Percentiles rank a stretch among this genome's conserved stretches.
These are phyloP conservation scores for Termitomyces sp. DNA, from an alignment of 768 basidiomycete genomes.

Conservation along the genomic window DNA sequence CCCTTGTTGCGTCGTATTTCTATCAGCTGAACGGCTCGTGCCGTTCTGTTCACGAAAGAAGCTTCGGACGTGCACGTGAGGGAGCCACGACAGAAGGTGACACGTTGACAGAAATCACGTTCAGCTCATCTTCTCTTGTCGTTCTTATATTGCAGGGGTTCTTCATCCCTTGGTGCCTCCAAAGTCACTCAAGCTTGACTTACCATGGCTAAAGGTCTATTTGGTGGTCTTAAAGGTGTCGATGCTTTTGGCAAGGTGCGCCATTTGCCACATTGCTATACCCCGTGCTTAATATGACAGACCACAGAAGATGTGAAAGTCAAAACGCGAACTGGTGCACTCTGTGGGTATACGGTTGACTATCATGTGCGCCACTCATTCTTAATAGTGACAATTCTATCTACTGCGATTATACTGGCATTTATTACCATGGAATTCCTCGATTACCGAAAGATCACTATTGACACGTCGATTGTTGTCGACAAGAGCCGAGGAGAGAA, in stretches of 20 bases:
- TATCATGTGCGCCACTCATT: constrained; percentile 1
- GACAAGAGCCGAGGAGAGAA: constrained; percentile 95
- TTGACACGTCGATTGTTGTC: constrained; percentile 91
- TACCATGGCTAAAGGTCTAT: constrained; percentile 72
- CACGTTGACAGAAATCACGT: constrained; percentile 24
- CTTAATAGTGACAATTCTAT: constrained; percentile 79
- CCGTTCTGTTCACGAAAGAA: constrained; percentile 18
- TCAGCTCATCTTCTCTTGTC: constrained; percentile 11
- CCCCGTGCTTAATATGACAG: constrained; percentile 33
- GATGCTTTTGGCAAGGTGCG: constrained; percentile 99
- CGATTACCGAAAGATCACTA: constrained; percentile 83
- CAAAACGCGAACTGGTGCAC: constrained; percentile 91
- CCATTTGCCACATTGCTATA: constrained; percentile 10
- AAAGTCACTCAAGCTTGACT: constrained; percentile 25
- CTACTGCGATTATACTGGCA: constrained; percentile 86
- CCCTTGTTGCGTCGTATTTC: background rate
- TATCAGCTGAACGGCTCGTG: background rate
- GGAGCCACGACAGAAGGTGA: constrained; percentile 23
- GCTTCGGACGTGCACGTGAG: constrained; percentile 17
- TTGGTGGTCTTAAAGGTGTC: constrained; percentile 79
- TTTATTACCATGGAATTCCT: constrained; percentile 93
- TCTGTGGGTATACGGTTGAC: constrained; percentile 49
- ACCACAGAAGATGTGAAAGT: constrained; percentile 99
- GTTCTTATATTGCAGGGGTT: constrained; percentile 20
- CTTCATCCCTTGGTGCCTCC: constrained; percentile 17